Percentiles rank a stretch among this genome's conserved stretches.
Evolutionary conservation across 495 filamentous ascomycete species (phyloP).

Genomic region (Penicillium robsamsonii): DNA sequence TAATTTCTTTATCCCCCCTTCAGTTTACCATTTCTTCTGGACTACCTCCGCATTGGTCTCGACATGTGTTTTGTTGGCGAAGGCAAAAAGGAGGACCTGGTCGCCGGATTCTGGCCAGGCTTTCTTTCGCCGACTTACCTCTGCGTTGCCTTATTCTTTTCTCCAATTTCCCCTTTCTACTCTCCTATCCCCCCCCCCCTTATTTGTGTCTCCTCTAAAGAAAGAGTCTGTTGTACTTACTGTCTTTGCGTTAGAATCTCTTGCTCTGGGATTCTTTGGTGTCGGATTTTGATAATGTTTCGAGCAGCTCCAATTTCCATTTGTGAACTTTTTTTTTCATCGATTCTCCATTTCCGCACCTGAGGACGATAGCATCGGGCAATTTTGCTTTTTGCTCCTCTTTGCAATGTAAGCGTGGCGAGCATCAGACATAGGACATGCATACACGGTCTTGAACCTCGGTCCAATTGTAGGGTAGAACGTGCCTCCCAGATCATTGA

Average conservation of each 20-base stretch:
- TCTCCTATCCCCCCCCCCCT: slow-evolving; percentile 25
- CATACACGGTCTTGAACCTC: slow-evolving; percentile 16
- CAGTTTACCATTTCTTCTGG: slow-evolving; percentile 26
- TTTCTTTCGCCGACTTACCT: slow-evolving; percentile 24
- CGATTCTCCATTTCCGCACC: slow-evolving; percentile 5
- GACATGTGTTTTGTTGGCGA: slow-evolving; percentile 40
- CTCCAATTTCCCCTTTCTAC: slow-evolving; percentile 20
- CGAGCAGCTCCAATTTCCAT: slow-evolving; percentile 31
- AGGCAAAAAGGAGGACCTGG: slow-evolving; percentile 32
- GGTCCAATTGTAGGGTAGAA: slow-evolving; percentile 3
- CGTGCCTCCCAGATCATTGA: background rate
- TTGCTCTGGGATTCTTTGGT: slow-evolving; percentile 22
- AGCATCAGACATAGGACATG: slow-evolving; percentile 20
- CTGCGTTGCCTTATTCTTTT: slow-evolving; percentile 23
- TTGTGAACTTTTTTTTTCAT: slow-evolving; percentile 20
- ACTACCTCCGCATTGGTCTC: slow-evolving; percentile 37
- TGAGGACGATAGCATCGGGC: background rate
- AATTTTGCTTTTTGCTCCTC: background rate
- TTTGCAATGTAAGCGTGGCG: slow-evolving; percentile 20
- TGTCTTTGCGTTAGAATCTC: slow-evolving; percentile 25
- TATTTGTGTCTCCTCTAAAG: slow-evolving; percentile 25
- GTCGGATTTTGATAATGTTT: slow-evolving; percentile 25
- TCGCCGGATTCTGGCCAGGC: slow-evolving; percentile 39
- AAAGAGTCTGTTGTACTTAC: slow-evolving; percentile 33
- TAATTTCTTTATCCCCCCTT: slow-evolving; percentile 19